These are phyloP conservation scores for Megacollybia marginata DNA, from an alignment of 768 basidiomycete species.

Conservation along the genomic window DNA sequence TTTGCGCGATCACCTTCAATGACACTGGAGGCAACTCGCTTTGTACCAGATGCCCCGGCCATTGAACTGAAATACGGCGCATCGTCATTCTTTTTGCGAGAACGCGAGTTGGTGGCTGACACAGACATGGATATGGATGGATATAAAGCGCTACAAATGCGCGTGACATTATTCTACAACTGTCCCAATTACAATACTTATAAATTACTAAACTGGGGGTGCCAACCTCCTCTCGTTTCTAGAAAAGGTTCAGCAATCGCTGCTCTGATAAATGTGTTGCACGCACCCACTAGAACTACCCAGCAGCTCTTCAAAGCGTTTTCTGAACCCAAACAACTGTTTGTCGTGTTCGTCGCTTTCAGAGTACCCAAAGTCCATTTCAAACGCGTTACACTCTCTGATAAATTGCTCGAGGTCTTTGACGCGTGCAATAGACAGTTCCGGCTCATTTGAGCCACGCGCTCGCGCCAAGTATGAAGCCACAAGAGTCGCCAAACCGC, in stretches of 20 bases:
- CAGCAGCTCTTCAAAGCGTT: constrained; percentile 39
- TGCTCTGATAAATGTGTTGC: background rate
- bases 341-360: constrained; percentile 27
- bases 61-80: constrained; percentile 58
- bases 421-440: constrained; percentile 44
- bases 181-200: too few species aligned
- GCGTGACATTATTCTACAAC: too few species aligned
- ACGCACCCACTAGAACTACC: constrained; percentile 32
- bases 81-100: constrained; percentile 22
- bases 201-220: constrained; percentile 1
- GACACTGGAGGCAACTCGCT: constrained; percentile 61
- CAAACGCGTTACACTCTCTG: constrained; percentile 51
- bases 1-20: constrained; percentile 71
- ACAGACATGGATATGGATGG: too few species aligned
- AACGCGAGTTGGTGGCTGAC: background rate
- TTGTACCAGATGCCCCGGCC: constrained; percentile 37
- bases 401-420: constrained; percentile 64
- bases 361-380: constrained; percentile 47
- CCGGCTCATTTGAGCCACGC: constrained; percentile 66
- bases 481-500: constrained; percentile 59
- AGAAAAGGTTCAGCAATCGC: background rate
- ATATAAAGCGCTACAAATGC: too few species aligned
- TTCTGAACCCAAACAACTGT: constrained; percentile 27
- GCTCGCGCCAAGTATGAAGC: constrained; percentile 68
- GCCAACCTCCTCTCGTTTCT: constrained; percentile 6